Evolutionary conservation across 257 asterid species (phyloP).

Genomic region (Pogostemon cablin): DNA sequence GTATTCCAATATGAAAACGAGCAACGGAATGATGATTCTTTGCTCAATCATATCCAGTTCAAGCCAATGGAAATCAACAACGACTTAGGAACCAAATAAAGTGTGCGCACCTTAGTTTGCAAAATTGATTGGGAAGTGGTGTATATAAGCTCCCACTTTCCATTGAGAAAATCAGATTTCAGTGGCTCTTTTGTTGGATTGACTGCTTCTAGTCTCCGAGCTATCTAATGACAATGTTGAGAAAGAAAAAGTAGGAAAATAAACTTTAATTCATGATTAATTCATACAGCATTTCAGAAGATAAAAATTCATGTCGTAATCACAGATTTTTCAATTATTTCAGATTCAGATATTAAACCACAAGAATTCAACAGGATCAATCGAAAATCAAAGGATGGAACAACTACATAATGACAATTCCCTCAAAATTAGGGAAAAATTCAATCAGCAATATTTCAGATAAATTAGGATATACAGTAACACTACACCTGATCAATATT

Average conservation of each 20-base stretch:
- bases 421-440: too few relatives aligned
- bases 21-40: not conserved
- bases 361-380: not conserved
- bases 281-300: too few relatives aligned
- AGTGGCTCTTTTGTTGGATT: conserved; percentile 68
- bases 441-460: too few relatives aligned
- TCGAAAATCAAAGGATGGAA: too few relatives aligned
- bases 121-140: conserved; percentile 74
- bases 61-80: not conserved
- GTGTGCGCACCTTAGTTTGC: conserved; percentile 51
- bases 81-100: not conserved
- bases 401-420: too few relatives aligned
- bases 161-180: conserved; percentile 57
- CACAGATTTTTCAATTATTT: too few relatives aligned
- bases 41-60: not conserved
- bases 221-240: conserved; percentile 40
- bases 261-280: not conserved
- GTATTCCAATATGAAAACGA: not conserved
- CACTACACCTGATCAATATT: conserved; percentile 51
- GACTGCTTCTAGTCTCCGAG: conserved; percentile 57
- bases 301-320: too few relatives aligned
- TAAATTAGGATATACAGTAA: too few relatives aligned
- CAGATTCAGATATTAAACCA: not conserved
- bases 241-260: not conserved
- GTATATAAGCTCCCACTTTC: conserved; percentile 84